phyloP scores from a whole-genome alignment of 257 asterid genomes.

The Rubia yunnanensis region DNA sequence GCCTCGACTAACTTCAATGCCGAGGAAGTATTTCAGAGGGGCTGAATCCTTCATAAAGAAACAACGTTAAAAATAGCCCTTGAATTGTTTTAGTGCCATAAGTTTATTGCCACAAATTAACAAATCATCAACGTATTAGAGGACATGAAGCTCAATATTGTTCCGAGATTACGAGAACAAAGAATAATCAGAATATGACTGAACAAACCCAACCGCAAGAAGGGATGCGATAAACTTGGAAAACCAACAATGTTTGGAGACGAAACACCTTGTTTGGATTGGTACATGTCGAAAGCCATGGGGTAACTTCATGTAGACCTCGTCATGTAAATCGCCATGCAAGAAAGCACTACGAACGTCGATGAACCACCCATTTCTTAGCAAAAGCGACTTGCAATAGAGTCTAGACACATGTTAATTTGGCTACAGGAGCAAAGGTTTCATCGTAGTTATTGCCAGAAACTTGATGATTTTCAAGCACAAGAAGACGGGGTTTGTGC shows the following conservation, averaged over 20 bases:
- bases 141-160: neutral
- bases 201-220: neutral
- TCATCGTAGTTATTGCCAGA: neutral
- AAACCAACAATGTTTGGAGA: neutral
- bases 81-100: neutral
- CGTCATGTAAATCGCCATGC: neutral
- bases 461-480: too few species aligned
- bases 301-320: neutral
- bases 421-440: neutral
- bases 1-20: neutral
- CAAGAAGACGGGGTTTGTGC: neutral
- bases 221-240: neutral
- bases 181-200: neutral
- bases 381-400: too few species aligned
- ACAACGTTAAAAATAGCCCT: neutral
- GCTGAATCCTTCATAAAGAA: neutral
- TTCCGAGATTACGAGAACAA: neutral
- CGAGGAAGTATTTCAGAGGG: neutral
- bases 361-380: neutral
- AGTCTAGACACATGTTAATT: too few species aligned
- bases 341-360: neutral
- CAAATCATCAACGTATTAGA: neutral
- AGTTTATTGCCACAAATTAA: neutral
- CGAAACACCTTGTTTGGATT: too few species aligned
- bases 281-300: too few species aligned